Evolutionary conservation across 768 basidiomycete genomes (phyloP).

Genomic region (Cystoderma amianthinum): DNA sequence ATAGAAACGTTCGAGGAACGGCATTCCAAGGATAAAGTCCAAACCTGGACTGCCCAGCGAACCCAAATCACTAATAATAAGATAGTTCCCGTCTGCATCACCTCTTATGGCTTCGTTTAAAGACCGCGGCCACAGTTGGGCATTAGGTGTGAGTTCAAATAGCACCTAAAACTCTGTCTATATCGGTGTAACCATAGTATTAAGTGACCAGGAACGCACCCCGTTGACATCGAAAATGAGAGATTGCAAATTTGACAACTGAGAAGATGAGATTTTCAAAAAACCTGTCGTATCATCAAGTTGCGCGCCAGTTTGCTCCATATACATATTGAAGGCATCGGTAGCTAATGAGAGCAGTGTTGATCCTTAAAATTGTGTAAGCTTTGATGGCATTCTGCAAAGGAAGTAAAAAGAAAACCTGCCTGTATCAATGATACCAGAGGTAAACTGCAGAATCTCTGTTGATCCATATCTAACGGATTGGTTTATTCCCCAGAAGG

Average conservation of each 20-base stretch:
- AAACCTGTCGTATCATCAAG: conserved; percentile 35
- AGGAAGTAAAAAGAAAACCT: too few species aligned
- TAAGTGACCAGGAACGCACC: conserved; percentile 10
- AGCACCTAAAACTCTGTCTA: conserved; percentile 22
- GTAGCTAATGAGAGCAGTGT: conserved; percentile 44
- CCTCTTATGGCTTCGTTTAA: conserved; percentile 57
- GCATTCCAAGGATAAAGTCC: conserved; percentile 48
- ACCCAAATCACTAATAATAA: conserved; percentile 50
- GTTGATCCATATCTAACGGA: conserved; percentile 44
- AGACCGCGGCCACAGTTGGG: conserved; percentile 63
- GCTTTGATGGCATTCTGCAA: too few species aligned
- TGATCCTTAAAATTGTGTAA: too few species aligned
- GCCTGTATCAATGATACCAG: conserved; percentile 60
- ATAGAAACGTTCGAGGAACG: conserved; percentile 51
- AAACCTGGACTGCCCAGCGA: conserved; percentile 41
- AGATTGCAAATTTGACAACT: conserved; percentile 44
- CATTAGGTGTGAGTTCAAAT: conserved; percentile 53
- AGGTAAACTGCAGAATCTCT: conserved; percentile 34
- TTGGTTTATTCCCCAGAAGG: conserved; percentile 59
- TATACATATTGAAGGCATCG: conserved; percentile 37
- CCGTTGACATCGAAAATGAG: conserved; percentile 41
- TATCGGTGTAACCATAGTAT: background rate
- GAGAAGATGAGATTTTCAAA: conserved; percentile 40
- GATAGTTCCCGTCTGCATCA: conserved; percentile 38
- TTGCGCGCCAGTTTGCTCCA: conserved; percentile 35